Conservation (phyloP, 495 filamentous ascomycete species). For the Hypoxylon lienhwacheense region DNA sequence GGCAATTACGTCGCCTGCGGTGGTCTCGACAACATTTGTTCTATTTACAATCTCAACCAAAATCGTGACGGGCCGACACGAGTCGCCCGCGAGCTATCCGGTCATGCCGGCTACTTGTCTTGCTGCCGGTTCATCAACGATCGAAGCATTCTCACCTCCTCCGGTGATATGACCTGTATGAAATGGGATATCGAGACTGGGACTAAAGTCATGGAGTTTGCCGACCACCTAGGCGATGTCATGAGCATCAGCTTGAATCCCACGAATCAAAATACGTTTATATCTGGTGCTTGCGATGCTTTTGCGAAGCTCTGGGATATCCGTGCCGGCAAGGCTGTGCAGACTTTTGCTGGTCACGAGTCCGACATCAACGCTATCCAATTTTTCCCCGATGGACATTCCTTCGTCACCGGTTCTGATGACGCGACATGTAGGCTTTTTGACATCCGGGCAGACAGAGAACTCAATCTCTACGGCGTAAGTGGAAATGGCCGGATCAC, state of each 20-base stretch:
- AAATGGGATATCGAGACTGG: conserved; percentile 99
- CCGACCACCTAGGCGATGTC: conserved; percentile 96
- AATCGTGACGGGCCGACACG: conserved; percentile 94
- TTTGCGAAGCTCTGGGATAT: conserved; percentile 99
- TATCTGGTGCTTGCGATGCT: conserved; percentile 96
- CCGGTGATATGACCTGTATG: conserved; percentile 99
- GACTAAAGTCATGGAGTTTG: conserved; percentile 95
- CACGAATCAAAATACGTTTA: conserved; percentile 97
- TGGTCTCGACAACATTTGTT: conserved; percentile 99
- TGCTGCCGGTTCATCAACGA: conserved; percentile 99
- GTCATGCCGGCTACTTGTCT: conserved; percentile 94
- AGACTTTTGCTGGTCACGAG: conserved; percentile 97
- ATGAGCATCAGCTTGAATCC: conserved; percentile 99
- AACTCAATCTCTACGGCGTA: conserved; percentile 96
- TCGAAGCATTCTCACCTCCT: conserved; percentile 94
- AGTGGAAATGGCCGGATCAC: conserved; percentile 35
- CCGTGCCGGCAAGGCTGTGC: conserved; percentile 94
- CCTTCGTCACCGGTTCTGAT: conserved; percentile 97
- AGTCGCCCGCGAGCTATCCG: conserved; percentile 93
- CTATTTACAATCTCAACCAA: conserved; percentile 95
- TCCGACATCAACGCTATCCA: conserved; percentile 99
- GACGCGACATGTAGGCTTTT: conserved; percentile 97
- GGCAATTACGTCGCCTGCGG: conserved; percentile 98
- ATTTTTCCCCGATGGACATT: conserved; percentile 98
- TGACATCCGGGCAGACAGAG: conserved; percentile 94